A percentile compares a stretch with the other conserved stretches of the same genome.
Conservation (phyloP, 2,329 filamentous ascomycete species). For the Botrytis galanthina region DNA sequence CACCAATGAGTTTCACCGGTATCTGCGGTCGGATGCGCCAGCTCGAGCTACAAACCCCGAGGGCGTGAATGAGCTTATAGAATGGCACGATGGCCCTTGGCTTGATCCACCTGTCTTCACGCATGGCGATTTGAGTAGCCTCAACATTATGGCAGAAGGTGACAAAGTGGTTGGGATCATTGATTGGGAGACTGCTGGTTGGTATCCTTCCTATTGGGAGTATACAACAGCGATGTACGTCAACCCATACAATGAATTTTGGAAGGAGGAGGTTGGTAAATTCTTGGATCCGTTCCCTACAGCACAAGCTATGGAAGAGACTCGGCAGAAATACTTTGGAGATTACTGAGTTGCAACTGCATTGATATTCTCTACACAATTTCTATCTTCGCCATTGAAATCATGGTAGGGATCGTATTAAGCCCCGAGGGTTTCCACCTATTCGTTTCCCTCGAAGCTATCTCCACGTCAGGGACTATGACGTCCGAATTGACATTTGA, state of each 20-base stretch:
- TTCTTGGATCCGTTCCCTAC: background rate
- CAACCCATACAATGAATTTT: background rate
- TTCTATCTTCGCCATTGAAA: too few species aligned
- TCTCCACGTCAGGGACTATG: too few species aligned
- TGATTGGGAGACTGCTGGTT: constrained; percentile 44
- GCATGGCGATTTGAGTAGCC: constrained; percentile 49
- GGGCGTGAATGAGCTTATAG: constrained; percentile 25
- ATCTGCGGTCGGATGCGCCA: constrained; percentile 33
- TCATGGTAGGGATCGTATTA: too few species aligned
- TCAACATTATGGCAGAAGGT: constrained; percentile 46
- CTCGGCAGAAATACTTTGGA: constrained; percentile 12
- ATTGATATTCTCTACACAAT: background rate
- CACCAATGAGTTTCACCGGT: constrained; percentile 23
- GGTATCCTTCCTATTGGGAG: constrained; percentile 44
- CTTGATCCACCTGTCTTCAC: constrained; percentile 30
- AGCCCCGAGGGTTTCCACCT: too few species aligned
- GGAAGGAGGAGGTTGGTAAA: background rate
- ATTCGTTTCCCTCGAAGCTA: too few species aligned
- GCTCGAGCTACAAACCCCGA: constrained; percentile 3
- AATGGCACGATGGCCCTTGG: constrained; percentile 23
- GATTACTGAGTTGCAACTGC: background rate
- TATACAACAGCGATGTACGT: constrained; percentile 39
- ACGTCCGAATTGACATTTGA: too few species aligned
- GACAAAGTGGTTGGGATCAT: constrained; percentile 44
- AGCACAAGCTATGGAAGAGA: constrained; percentile 41